Percentiles rank a stretch among this genome's conserved stretches.
These are phyloP conservation scores for Aspergillus tamarii DNA, from an alignment of 2,329 filamentous ascomycete species.

Conservation along the genomic window DNA sequence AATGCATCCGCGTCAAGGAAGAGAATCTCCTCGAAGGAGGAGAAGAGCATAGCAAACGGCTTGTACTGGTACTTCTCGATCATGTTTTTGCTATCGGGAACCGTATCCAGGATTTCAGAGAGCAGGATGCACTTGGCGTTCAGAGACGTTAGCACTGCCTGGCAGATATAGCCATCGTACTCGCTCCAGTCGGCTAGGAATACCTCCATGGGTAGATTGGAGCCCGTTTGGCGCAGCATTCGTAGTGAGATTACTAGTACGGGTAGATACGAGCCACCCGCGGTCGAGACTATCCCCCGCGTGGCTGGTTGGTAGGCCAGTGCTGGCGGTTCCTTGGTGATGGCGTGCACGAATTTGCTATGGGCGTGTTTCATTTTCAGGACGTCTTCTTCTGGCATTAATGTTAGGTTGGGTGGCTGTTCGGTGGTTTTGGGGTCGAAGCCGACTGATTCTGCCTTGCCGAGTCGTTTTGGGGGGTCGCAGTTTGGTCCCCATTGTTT, in stretches of 20 bases:
- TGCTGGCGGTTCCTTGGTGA: constrained; percentile 24
- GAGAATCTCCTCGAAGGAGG: constrained; percentile 53
- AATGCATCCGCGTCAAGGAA: constrained; percentile 55
- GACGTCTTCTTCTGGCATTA: constrained; percentile 30
- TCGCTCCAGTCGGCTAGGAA: constrained; percentile 21
- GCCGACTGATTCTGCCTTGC: constrained; percentile 22
- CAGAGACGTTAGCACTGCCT: neutral
- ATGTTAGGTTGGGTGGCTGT: constrained; percentile 31
- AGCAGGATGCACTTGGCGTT: constrained; percentile 40
- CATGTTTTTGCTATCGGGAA: constrained; percentile 22
- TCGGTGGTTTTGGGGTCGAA: constrained; percentile 28
- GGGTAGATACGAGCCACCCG: constrained; percentile 24
- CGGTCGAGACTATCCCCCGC: constrained; percentile 46
- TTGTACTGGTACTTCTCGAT: constrained; percentile 53
- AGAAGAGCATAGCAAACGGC: constrained; percentile 52
- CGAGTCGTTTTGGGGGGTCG: constrained; percentile 23
- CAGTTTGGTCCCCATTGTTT: constrained; percentile 27
- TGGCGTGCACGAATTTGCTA: constrained; percentile 29
- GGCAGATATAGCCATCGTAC: constrained; percentile 6
- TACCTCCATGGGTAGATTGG: constrained; percentile 22
- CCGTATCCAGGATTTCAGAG: constrained; percentile 41
- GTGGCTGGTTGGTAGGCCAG: constrained; percentile 32
- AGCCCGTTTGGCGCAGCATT: constrained; percentile 26
- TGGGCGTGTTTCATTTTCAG: constrained; percentile 32
- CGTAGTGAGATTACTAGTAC: constrained; percentile 25